phyloP scores from a whole-genome alignment of 805 yeast species.

The Hanseniaspora opuntiae region DNA sequence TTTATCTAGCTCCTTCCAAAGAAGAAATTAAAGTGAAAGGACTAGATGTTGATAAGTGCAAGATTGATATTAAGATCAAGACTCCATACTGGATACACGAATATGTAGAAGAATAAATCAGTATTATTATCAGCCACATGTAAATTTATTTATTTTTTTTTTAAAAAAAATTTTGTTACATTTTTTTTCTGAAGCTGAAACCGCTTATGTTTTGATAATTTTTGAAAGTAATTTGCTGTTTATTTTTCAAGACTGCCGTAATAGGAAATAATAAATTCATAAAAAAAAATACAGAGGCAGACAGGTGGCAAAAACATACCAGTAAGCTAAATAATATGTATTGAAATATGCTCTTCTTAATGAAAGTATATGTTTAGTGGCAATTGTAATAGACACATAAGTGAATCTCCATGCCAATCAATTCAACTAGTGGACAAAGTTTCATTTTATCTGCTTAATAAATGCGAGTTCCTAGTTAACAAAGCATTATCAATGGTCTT shows the following conservation, averaged over 20 bases:
- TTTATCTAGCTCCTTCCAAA: slow-evolving; percentile 21
- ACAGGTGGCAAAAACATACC: no score
- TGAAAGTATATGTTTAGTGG: no score
- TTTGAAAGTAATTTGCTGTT: not conserved
- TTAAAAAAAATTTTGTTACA: not conserved
- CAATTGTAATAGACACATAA: no score
- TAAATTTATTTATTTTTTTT: not conserved
- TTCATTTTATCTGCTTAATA: no score
- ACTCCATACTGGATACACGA: slow-evolving; percentile 21
- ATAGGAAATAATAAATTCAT: not conserved
- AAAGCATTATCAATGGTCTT: no score
- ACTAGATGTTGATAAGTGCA: slow-evolving; percentile 5
- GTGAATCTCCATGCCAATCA: no score
- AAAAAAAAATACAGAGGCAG: not conserved
- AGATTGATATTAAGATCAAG: slow-evolving; percentile 16
- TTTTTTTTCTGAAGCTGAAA: not conserved
- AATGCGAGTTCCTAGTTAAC: no score
- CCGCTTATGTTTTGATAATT: no score
- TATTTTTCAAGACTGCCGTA: not conserved
- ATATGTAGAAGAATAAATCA: slow-evolving; percentile 12
- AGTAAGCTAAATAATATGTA: no score
- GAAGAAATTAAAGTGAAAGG: slow-evolving; percentile 4
- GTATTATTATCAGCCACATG: not conserved
- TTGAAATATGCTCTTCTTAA: no score
- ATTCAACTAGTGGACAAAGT: no score